Evolutionary conservation across 2,329 filamentous ascomycete species (phyloP).

Genomic region (Tolypocladium cylindrosporum): DNA sequence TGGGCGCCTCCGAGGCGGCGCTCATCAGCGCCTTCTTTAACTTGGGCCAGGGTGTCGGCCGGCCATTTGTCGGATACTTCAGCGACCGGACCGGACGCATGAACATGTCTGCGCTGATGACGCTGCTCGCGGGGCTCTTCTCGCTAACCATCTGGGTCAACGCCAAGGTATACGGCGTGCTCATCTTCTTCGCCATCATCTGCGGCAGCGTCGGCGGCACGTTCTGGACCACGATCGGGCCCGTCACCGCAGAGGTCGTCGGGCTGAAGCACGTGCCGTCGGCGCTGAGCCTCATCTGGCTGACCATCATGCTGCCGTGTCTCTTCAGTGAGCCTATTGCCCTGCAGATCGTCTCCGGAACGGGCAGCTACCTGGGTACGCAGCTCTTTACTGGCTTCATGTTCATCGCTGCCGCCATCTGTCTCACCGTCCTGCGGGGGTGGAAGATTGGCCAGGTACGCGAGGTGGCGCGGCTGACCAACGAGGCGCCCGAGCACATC

Average conservation of each 20-base stretch:
- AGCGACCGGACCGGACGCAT: constrained; percentile 61
- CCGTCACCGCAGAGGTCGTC: constrained; percentile 65
- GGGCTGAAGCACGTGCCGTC: constrained; percentile 60
- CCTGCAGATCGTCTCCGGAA: constrained; percentile 37
- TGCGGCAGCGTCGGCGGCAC: constrained; percentile 63
- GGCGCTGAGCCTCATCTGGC: constrained; percentile 60
- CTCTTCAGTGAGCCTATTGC: constrained; percentile 60
- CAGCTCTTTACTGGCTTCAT: constrained; percentile 52
- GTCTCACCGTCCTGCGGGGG: constrained; percentile 21
- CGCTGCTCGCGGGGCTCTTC: constrained; percentile 53
- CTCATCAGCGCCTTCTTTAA: constrained; percentile 67
- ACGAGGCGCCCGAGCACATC: constrained; percentile 18
- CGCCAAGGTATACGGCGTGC: constrained; percentile 49
- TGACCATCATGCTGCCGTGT: constrained; percentile 58
- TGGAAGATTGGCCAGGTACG: constrained; percentile 27
- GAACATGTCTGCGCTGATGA: constrained; percentile 60
- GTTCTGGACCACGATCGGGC: constrained; percentile 59
- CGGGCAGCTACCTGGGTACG: constrained; percentile 38
- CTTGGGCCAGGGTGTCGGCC: constrained; percentile 53
- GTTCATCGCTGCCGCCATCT: constrained; percentile 39
- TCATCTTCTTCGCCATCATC: constrained; percentile 62
- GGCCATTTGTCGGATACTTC: constrained; percentile 63
- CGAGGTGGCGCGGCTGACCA: constrained; percentile 19
- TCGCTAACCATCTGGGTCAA: constrained; percentile 66
- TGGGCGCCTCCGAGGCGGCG: constrained; percentile 56